A percentile compares a stretch with the other conserved stretches of the same genome.
phyloP scores from a whole-genome alignment of 805 yeast genomes.

The Starmerella floricola region DNA sequence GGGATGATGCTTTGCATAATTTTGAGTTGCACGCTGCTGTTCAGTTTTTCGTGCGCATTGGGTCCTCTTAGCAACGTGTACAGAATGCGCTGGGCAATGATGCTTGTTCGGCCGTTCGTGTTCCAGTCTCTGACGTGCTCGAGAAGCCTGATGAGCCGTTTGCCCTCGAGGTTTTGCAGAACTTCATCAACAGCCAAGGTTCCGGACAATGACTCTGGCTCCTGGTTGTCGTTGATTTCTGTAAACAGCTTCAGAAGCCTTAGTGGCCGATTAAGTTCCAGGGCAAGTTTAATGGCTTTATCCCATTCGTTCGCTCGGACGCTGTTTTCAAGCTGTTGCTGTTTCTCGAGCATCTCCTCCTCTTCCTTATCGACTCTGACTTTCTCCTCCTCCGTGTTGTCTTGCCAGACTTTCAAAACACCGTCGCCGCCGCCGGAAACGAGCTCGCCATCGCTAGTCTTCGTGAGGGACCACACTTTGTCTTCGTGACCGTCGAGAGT shows the following conservation, averaged over 20 bases:
- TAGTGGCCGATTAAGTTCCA: constrained; percentile 83
- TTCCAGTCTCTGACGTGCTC: constrained; percentile 90
- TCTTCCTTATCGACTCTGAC: constrained; percentile 40
- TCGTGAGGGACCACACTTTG: constrained; percentile 83
- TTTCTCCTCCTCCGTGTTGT: constrained; percentile 64
- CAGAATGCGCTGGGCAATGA: constrained; percentile 66
- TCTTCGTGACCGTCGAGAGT: constrained; percentile 87
- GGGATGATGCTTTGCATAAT: constrained; percentile 70
- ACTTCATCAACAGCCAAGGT: constrained; percentile 51
- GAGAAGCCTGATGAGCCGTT: constrained; percentile 49
- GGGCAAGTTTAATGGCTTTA: constrained; percentile 74
- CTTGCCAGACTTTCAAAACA: constrained; percentile 76
- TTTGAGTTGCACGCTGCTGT: constrained; percentile 53
- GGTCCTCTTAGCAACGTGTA: constrained; percentile 44
- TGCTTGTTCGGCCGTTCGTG: constrained; percentile 69
- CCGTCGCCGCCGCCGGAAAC: constrained; percentile 94
- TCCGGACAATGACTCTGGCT: constrained; percentile 42
- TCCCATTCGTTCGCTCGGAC: constrained; percentile 69
- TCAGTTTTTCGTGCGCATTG: constrained; percentile 44
- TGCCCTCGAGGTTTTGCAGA: constrained; percentile 44
- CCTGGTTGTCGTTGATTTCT: constrained; percentile 39
- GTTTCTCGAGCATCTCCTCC: constrained; percentile 65
- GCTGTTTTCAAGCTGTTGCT: constrained; percentile 71
- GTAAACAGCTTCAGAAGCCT: constrained; percentile 66
- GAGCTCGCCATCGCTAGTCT: constrained; percentile 54